Evolutionary conservation across 805 yeast genomes (phyloP).

Genomic region (Hagleromyces aurorensis): DNA sequence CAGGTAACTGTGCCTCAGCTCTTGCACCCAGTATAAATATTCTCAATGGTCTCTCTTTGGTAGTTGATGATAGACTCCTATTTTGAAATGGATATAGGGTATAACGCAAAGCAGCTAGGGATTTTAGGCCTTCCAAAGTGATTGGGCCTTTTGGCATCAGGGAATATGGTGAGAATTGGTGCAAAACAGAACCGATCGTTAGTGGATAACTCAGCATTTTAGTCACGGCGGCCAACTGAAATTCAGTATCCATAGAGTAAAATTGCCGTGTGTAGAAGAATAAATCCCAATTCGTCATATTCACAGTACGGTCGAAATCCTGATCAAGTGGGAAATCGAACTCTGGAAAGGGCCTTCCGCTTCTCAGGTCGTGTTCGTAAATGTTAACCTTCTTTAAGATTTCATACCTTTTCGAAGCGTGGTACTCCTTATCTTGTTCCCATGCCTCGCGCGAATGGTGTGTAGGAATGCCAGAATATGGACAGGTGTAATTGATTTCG

Average conservation of each 20-base stretch:
- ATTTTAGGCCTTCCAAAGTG: constrained; percentile 86
- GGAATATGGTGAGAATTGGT: constrained; percentile 78
- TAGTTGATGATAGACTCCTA: constrained; percentile 35
- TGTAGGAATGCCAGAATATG: constrained; percentile 92
- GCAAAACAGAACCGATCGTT: constrained; percentile 77
- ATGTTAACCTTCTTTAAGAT: constrained; percentile 78
- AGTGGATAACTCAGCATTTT: constrained; percentile 90
- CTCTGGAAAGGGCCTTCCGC: constrained; percentile 92
- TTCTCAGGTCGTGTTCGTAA: constrained; percentile 89
- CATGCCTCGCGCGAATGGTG: constrained; percentile 88
- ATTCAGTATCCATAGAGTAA: constrained; percentile 94
- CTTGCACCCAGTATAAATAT: constrained; percentile 86
- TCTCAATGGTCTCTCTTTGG: constrained; percentile 83
- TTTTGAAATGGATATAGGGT: constrained; percentile 62
- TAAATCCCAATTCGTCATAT: constrained; percentile 84
- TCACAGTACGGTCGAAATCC: constrained; percentile 65
- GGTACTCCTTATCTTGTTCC: constrained; percentile 72
- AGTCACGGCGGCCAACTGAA: constrained; percentile 90
- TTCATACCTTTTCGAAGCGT: constrained; percentile 56
- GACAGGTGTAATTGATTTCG: constrained; percentile 81
- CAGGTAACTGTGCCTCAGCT: constrained; percentile 89
- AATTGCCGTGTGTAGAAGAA: constrained; percentile 88
- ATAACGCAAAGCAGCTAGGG: constrained; percentile 86
- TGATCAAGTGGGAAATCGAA: constrained; percentile 85
- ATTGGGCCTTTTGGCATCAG: constrained; percentile 80